A percentile compares a stretch with the other conserved stretches of the same genome.
phyloP scores from a whole-genome alignment of 257 asterid species.

The Nicotiana tabacum region DNA sequence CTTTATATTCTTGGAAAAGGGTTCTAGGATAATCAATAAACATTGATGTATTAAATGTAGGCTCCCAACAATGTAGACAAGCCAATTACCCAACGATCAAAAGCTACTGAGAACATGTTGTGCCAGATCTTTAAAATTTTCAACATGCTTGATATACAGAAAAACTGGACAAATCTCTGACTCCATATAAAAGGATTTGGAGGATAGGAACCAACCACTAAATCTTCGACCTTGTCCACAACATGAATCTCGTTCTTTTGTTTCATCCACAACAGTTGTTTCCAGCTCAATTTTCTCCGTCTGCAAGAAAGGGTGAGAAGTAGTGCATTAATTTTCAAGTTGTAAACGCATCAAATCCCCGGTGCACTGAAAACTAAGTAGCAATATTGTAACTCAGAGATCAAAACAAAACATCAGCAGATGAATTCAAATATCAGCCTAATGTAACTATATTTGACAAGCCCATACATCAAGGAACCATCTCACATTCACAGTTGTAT shows the following conservation, averaged over 20 bases:
- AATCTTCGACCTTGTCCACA: constrained; percentile 90
- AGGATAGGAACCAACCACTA: constrained; percentile 65
- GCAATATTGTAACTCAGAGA: background rate
- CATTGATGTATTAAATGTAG: background rate
- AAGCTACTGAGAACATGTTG: background rate
- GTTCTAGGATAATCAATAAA: background rate
- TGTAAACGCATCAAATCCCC: background rate
- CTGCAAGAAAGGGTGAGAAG: constrained; percentile 40
- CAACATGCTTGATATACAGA: background rate
- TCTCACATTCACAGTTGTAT: background rate
- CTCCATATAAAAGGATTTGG: background rate
- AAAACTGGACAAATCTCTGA: background rate
- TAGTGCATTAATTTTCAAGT: background rate
- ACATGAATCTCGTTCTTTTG: constrained; percentile 91
- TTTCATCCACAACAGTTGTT: constrained; percentile 97
- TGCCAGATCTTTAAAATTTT: constrained; percentile 6
- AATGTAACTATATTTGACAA: background rate
- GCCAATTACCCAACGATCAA: background rate
- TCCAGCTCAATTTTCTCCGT: constrained; percentile 93
- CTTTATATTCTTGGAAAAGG: background rate
- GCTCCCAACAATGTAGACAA: background rate
- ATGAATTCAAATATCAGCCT: background rate
- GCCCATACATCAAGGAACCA: background rate
- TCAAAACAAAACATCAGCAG: background rate
- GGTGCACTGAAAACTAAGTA: background rate